A percentile compares a stretch with the other conserved stretches of the same genome.
These are phyloP conservation scores for Penicillium sp. DNA, from an alignment of 2,329 filamentous ascomycete genomes.

Conservation along the genomic window DNA sequence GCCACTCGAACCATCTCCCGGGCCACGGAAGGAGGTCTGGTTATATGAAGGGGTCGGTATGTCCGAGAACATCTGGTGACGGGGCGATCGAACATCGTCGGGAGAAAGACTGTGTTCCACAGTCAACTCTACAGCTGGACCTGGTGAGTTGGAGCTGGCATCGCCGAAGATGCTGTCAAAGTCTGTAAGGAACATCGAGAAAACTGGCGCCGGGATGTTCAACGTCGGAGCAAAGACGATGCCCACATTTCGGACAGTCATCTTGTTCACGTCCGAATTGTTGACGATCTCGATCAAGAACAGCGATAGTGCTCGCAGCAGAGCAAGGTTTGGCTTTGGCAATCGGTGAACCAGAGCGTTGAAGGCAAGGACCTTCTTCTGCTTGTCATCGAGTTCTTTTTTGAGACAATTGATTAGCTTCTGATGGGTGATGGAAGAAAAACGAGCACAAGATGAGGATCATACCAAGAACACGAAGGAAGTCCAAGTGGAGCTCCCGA, in stretches of 20 bases:
- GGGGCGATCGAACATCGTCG: conserved; percentile 65
- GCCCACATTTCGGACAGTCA: conserved; percentile 96
- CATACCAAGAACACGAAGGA: conserved; percentile 74
- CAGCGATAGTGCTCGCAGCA: conserved; percentile 81
- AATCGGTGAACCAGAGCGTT: conserved; percentile 78
- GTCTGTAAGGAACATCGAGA: conserved; percentile 90
- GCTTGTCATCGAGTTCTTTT: conserved; percentile 70
- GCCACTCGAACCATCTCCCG: conserved; percentile 33
- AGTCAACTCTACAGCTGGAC: conserved; percentile 48
- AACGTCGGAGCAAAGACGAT: conserved; percentile 98
- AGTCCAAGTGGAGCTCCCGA: conserved; percentile 85
- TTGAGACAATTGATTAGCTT: conserved; percentile 13
- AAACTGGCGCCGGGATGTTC: conserved; percentile 93
- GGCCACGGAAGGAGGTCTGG: conserved; percentile 55
- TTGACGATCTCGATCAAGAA: conserved; percentile 93
- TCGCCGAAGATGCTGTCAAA: conserved; percentile 83
- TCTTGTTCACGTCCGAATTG: conserved; percentile 89
- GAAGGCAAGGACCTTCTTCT: conserved; percentile 76
- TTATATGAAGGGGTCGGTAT: conserved; percentile 67
- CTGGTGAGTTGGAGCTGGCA: conserved; percentile 50
- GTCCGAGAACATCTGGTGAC: conserved; percentile 68
- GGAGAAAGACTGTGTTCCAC: conserved; percentile 49
- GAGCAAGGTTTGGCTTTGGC: conserved; percentile 75
- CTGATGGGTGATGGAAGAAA: neutral
- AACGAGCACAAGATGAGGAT: neutral